phyloP scores from a whole-genome alignment of 352 stramenopile species.

The Phytophthora macrochlamydospora region DNA sequence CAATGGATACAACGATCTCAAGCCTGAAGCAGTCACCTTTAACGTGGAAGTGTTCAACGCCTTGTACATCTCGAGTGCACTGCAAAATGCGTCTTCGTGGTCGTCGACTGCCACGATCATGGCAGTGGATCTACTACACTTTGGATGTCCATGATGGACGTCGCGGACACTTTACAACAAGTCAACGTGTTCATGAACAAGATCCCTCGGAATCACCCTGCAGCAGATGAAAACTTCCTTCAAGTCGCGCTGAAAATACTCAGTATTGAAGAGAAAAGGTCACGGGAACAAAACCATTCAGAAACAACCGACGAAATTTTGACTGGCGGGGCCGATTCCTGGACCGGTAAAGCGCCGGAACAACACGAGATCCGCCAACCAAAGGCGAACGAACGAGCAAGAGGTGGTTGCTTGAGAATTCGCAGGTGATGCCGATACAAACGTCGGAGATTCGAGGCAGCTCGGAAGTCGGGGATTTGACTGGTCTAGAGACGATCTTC shows the following conservation, averaged over 20 bases:
- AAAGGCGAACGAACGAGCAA: no score
- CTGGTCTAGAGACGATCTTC: background rate
- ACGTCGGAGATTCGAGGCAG: background rate
- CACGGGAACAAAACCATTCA: background rate
- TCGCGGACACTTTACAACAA: slow-evolving; percentile 1
- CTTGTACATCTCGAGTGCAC: slow-evolving; percentile 8
- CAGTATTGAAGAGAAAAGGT: background rate
- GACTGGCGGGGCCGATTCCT: no score
- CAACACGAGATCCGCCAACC: no score
- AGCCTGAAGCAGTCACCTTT: slow-evolving; percentile 4
- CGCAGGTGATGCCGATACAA: no score
- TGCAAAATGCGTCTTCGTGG: slow-evolving; percentile 8
- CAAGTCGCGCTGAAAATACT: slow-evolving; percentile 13
- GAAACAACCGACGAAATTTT: background rate
- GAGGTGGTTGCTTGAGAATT: no score
- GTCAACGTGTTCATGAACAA: slow-evolving; percentile 14
- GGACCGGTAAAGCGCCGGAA: no score
- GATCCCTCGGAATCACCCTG: slow-evolving; percentile 1
- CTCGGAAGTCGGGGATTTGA: background rate
- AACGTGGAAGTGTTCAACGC: slow-evolving; percentile 17
- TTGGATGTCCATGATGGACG: slow-evolving; percentile 5
- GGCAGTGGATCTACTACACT: slow-evolving; percentile 1
- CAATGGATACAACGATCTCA: background rate
- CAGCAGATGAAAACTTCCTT: slow-evolving; percentile 5
- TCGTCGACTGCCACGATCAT: slow-evolving; percentile 2